A percentile compares a stretch with the other conserved stretches of the same genome.
Evolutionary conservation across 1,284 basidiomycete species (phyloP).

Genomic region (Melampsora americana): DNA sequence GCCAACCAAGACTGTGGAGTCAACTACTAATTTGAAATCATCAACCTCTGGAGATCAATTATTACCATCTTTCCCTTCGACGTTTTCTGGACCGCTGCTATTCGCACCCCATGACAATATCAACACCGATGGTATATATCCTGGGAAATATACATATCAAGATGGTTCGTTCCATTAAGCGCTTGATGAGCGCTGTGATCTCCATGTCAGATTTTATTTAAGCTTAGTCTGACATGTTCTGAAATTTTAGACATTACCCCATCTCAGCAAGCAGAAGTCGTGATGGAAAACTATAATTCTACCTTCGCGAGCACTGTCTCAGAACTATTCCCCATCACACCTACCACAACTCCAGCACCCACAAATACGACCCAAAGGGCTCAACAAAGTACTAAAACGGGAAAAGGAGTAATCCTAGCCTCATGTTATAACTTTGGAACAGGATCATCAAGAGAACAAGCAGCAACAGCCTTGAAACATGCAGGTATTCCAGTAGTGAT

Average conservation of each 20-base stretch:
- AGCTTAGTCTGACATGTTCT: not conserved
- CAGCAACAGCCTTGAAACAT: slow-evolving; percentile 92
- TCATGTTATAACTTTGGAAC: slow-evolving; percentile 99
- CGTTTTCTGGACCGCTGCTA: slow-evolving; percentile 77
- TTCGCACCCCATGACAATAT: slow-evolving; percentile 96
- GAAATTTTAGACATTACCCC: slow-evolving; percentile 78
- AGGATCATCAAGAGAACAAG: slow-evolving; percentile 96
- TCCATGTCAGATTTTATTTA: not conserved
- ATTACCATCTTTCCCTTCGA: slow-evolving; percentile 73
- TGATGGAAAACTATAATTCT: slow-evolving; percentile 94
- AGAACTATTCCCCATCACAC: slow-evolving; percentile 57
- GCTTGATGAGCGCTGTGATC: too few species aligned
- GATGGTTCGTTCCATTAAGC: slow-evolving; percentile 58
- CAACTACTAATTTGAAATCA: not conserved
- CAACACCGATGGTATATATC: slow-evolving; percentile 98
- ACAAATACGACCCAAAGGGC: slow-evolving; percentile 50
- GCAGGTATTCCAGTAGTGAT: slow-evolving; percentile 90
- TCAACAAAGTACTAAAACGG: slow-evolving; percentile 50
- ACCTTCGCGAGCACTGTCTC: slow-evolving; percentile 74
- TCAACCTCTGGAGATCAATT: slow-evolving; percentile 60
- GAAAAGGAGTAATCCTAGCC: slow-evolving; percentile 72
- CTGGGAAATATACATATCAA: slow-evolving; percentile 99
- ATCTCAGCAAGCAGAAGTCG: slow-evolving; percentile 88
- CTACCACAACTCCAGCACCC: slow-evolving; percentile 45
- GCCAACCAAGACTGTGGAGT: not conserved